Evolutionary conservation across 2,329 filamentous ascomycete genomes (phyloP), one percentile per base, ranked within the genome.

Genomic region (Didymella lethalis): DNA sequence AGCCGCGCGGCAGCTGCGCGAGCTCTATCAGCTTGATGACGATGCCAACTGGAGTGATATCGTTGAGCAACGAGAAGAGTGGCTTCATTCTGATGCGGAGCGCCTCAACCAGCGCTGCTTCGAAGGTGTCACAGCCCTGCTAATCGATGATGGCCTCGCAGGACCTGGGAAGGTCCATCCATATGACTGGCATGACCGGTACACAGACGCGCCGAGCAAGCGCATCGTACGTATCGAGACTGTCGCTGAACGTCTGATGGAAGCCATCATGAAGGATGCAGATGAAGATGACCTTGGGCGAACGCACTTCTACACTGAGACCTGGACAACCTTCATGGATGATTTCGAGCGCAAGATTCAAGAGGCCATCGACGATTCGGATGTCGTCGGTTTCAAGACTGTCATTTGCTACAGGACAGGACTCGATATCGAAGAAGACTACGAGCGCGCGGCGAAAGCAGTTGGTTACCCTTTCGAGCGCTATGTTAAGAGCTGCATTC

Each of bases 361-460:
- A 11, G 75, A 81, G 1, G 83, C 86, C 2, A 81, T 93, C 26
- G 78, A 81, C 0, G 88, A 95, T 69, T 79, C 85, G 0, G 83
- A 88, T 18, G 88, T 96, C 2, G 90, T 86, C 1, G 92, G 85
- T 2, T 96, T 96, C 83, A 95, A 96, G 75, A 91, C 88, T 1
- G 87, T 93, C 48, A 86, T 96, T 54, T 94, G 91, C 77, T 95
- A 95, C 73, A 85, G 91, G 14, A 91, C 88, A 0, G 92, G 92
- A 0, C 80, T 94, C 16, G 78, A 84, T n/a, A 71, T 82, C 7
- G 78, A 83, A 52, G 73, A 81, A 1, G 78, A 81, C 1, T 79
- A 79, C 11, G 71, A 78, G 25, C 78, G 77, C 2, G 71, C 71
- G 45, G 70, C 75, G 5, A 62, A 66, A 48, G 70, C 70, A 14